These are phyloP conservation scores for Raffaelea ambrosiae DNA, from an alignment of 2,329 filamentous ascomycete species.

Conservation along the genomic window DNA sequence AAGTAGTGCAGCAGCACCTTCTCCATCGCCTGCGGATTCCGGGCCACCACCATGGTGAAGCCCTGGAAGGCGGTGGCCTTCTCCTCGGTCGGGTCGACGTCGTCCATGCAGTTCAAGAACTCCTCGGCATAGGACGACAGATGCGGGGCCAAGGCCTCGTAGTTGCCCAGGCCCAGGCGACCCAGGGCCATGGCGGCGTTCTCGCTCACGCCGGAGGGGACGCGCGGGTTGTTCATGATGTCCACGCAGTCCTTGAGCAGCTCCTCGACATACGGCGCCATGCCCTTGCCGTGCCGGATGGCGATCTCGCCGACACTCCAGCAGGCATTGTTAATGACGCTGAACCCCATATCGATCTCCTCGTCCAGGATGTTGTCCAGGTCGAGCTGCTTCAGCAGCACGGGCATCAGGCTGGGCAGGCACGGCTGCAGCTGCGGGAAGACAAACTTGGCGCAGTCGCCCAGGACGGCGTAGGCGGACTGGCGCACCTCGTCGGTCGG, in stretches of 20 bases:
- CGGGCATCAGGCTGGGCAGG: conserved; percentile 65
- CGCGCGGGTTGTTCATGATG: conserved; percentile 77
- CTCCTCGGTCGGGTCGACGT: conserved; percentile 82
- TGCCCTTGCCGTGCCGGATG: conserved; percentile 64
- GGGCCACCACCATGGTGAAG: conserved; percentile 74
- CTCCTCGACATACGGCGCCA: conserved; percentile 69
- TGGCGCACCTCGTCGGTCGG: conserved; percentile 86
- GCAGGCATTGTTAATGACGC: conserved; percentile 95
- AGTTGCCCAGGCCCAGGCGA: conserved; percentile 71
- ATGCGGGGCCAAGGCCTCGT: conserved; percentile 67
- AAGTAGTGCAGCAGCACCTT: conserved; percentile 77
- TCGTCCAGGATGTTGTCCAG: conserved; percentile 68
- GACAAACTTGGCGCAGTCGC: conserved; percentile 89
- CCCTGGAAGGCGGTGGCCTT: conserved; percentile 91
- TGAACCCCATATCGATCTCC: conserved; percentile 75
- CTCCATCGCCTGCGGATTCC: conserved; percentile 90
- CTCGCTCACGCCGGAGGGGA: conserved; percentile 80
- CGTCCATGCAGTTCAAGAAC: conserved; percentile 74
- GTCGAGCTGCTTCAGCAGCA: conserved; percentile 82
- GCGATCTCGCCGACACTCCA: conserved; percentile 94
- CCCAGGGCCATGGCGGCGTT: conserved; percentile 93
- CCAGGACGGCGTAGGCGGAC: conserved; percentile 88
- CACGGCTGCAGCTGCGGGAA: conserved; percentile 72
- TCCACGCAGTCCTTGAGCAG: conserved; percentile 69
- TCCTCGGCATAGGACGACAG: conserved; percentile 71